A percentile compares a stretch with the other conserved stretches of the same genome.
These are phyloP conservation scores for Starmerella floris DNA, from an alignment of 805 yeast genomes.

Conservation along the genomic window DNA sequence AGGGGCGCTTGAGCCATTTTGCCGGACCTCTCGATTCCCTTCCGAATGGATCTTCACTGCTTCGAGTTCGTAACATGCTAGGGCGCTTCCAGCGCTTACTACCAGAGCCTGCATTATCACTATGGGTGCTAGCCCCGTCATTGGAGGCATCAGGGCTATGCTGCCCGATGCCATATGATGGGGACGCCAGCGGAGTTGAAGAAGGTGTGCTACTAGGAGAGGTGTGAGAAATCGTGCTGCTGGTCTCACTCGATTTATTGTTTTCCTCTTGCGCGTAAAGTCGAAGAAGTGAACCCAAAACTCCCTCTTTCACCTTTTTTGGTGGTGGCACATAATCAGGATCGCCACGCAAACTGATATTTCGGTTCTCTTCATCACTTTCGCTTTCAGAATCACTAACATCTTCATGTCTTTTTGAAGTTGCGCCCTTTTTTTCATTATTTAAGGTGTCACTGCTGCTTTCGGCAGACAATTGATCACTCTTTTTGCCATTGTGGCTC, in stretches of 20 bases:
- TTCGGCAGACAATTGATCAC: neutral
- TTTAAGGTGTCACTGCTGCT: constrained; percentile 1
- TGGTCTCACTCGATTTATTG: constrained; percentile 8
- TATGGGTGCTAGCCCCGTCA: neutral
- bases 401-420: constrained; percentile 1
- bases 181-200: constrained; percentile 8
- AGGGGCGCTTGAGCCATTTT: constrained; percentile 26
- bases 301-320: constrained; percentile 67
- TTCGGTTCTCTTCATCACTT: constrained; percentile 10
- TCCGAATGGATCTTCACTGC: constrained; percentile 18
- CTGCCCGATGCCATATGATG: neutral
- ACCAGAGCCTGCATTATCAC: neutral
- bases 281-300: constrained; percentile 60
- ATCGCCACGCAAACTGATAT: constrained; percentile 22
- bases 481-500: neutral
- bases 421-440: constrained; percentile 1
- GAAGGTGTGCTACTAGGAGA: constrained; percentile 7
- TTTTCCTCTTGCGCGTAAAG: constrained; percentile 37
- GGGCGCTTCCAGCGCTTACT: constrained; percentile 17
- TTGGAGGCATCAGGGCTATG: neutral
- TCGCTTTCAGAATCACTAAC: constrained; percentile 10
- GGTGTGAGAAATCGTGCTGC: constrained; percentile 5
- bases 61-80: constrained; percentile 15
- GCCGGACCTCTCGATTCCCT: constrained; percentile 14
- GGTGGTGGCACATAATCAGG: constrained; percentile 47